phyloP scores from a whole-genome alignment of 176 grass and related monocot genomes.

The Phragmites australis region DNA sequence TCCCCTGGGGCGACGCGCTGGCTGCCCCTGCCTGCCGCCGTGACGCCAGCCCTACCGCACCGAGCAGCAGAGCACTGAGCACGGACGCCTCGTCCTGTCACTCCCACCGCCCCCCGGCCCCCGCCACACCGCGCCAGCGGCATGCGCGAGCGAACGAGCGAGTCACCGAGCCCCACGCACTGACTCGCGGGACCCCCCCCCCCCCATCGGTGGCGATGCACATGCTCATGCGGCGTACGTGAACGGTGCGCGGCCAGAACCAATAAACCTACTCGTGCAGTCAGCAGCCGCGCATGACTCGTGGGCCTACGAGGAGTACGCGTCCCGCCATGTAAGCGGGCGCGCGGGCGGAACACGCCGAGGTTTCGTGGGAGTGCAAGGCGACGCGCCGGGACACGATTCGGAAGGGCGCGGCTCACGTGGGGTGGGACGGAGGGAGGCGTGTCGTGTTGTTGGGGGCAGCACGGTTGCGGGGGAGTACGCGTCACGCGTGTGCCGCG shows the following conservation, averaged over 20 bases:
- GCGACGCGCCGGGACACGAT: conserved; percentile 27
- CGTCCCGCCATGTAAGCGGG: neutral
- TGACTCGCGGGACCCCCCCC: neutral
- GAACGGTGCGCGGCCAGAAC: neutral
- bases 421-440: conserved; percentile 30
- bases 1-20: neutral
- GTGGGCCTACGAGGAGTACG: neutral
- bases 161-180: neutral
- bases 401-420: conserved; percentile 22
- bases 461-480: conserved; percentile 21
- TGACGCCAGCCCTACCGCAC: conserved; percentile 88
- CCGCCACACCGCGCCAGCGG: conserved; percentile 22
- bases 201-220: too few relatives aligned
- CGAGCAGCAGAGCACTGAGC: neutral
- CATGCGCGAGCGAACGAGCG: conserved; percentile 25
- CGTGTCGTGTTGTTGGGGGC: conserved; percentile 65
- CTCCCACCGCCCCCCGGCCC: conserved; percentile 30
- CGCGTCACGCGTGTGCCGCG: conserved; percentile 4
- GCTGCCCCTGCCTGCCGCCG: neutral
- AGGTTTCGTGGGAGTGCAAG: neutral
- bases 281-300: neutral
- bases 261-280: neutral
- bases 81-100: conserved; percentile 15
- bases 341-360: neutral
- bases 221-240: conserved; percentile 2